Base-by-base conservation (phyloP, 495 filamentous ascomycete species). In the Penicillium argentinense region DNA sequence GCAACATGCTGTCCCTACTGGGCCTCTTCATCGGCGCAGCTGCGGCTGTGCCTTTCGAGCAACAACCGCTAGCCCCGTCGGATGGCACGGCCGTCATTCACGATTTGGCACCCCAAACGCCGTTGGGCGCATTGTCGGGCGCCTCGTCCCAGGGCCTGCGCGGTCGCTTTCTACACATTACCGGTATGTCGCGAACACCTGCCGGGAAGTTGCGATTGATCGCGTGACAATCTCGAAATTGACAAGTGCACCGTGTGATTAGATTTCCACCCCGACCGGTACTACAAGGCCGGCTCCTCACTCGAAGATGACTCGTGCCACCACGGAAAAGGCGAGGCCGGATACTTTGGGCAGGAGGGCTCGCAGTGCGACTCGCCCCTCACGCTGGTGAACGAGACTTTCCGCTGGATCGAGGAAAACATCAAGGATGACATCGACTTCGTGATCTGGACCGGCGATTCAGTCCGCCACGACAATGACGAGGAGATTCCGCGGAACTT, bases 361-460 rank as follows among this genome's bases (percentile, higher is more conserved):
- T 82, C 86, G 4, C 88, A 89, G 42, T 99, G 93, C 75, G 93
- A 99, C 69, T 76, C 87, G 1, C 93, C 95, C 0, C 62, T 81
- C 37, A 66, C 83, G 1, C 79, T 99, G 8, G 73, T 97, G 39
- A 86, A 97, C 67, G 88, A 83, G 59, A 97, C 95, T 0, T 91
- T 97, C 64, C 76, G 82, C 47, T 99, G 93, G 93, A 87, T 99
- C 42, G 75, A 82, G n/a, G 76, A 83, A 21, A 86, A 96, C 54
- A 57, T 99, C 26, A 87, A 81, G 59, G 88, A 89, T 68, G 63
- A 82, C 9, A 78, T 99, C 41, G 93, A 99, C 67, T 99, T 99
- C 60, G 85, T 97, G 28, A 74, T 99, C 40, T 99, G 95, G 95
- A 97, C 95, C 0, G 93, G 93, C 44, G 93, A 99, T 64, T 95